These are phyloP conservation scores for Kuraishia molischiana DNA, from an alignment of 805 yeast species.

Conservation along the genomic window DNA sequence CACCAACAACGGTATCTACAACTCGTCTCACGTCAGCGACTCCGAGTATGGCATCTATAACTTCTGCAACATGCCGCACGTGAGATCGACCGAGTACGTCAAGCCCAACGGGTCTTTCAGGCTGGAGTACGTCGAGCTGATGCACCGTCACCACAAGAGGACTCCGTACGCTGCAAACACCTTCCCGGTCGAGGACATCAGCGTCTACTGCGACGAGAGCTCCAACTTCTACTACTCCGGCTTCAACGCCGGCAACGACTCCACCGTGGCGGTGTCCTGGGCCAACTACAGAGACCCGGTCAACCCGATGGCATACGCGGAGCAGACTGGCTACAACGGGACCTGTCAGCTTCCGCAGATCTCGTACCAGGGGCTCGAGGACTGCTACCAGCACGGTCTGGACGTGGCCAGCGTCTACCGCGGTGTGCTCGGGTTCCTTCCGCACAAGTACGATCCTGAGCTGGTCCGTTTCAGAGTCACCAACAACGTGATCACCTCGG, in stretches of 20 bases:
- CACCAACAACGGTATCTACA: conserved; percentile 17
- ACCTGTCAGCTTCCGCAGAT: conserved; percentile 30
- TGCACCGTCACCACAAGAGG: conserved; percentile 35
- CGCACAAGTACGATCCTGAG: conserved; percentile 21
- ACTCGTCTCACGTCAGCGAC: conserved; percentile 11
- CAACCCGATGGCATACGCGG: conserved; percentile 16
- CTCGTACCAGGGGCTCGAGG: conserved; percentile 28
- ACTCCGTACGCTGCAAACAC: conserved; percentile 26
- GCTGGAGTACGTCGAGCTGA: conserved; percentile 25
- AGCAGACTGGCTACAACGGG: conserved; percentile 15
- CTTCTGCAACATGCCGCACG: conserved; percentile 36
- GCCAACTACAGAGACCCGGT: conserved; percentile 14
- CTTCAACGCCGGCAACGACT: not conserved
- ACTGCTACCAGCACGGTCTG: conserved; percentile 26
- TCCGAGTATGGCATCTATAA: conserved; percentile 25
- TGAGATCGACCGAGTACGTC: conserved; percentile 21
- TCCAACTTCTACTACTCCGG: conserved; percentile 1
- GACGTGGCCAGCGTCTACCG: conserved; percentile 25
- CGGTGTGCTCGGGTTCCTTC: conserved; percentile 21
- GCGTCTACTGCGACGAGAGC: not conserved
- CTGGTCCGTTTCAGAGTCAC: conserved; percentile 24
- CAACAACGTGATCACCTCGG: conserved; percentile 27
- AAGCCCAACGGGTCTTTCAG: conserved; percentile 14
- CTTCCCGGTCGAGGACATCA: conserved; percentile 1
- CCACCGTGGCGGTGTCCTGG: conserved; percentile 10